These are phyloP conservation scores for Penicillium ucsense DNA, from an alignment of 495 filamentous ascomycete genomes.

Conservation along the genomic window DNA sequence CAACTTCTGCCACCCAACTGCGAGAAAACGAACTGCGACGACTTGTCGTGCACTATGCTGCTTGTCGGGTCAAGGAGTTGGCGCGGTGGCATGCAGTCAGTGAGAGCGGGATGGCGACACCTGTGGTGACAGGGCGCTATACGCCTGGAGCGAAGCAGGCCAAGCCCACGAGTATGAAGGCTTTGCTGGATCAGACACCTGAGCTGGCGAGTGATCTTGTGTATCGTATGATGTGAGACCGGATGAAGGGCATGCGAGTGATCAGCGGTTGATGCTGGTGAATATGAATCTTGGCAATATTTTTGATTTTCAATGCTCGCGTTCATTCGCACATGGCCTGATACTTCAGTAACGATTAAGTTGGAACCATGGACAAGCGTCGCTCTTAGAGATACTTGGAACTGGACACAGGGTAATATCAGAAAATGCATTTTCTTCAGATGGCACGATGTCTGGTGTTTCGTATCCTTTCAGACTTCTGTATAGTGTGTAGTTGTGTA, in stretches of 20 bases:
- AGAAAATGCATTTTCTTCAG: no score
- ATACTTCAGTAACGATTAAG: no score
- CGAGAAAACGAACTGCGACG: slow-evolving; percentile 37
- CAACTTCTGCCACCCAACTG: slow-evolving; percentile 34
- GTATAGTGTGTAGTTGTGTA: no score
- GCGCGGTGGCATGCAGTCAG: slow-evolving; percentile 26
- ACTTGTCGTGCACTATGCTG: slow-evolving; percentile 35
- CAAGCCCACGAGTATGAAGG: slow-evolving; percentile 23
- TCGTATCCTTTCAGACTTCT: no score
- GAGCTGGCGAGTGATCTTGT: slow-evolving; percentile 39
- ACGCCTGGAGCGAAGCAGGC: slow-evolving; percentile 5
- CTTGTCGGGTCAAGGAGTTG: slow-evolving; percentile 36
- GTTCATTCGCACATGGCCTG: no score
- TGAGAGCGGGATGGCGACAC: slow-evolving; percentile 18
- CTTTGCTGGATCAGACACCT: slow-evolving; percentile 29
- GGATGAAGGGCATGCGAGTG: background rate
- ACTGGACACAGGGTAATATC: no score
- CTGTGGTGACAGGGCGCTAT: slow-evolving; percentile 13
- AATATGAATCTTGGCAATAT: background rate
- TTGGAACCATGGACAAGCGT: no score
- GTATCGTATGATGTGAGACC: slow-evolving; percentile 34
- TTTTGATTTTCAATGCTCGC: background rate
- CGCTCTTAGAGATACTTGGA: no score
- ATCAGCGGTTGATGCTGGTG: background rate
- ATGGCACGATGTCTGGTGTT: no score